phyloP scores from a whole-genome alignment of 1,284 basidiomycete species.

The Malassezia slooffiae region DNA sequence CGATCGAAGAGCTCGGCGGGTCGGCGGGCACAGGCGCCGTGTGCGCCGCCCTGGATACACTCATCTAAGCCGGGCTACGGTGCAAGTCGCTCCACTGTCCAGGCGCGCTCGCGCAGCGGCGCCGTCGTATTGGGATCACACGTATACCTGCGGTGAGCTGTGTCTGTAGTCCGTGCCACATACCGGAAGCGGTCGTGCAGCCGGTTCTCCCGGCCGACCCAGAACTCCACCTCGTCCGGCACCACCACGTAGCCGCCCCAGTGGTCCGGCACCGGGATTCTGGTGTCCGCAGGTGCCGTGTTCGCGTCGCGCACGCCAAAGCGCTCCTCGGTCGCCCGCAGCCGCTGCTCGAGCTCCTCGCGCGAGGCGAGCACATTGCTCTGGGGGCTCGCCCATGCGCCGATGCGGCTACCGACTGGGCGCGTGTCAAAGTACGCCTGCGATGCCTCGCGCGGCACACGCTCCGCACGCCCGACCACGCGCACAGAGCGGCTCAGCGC shows the following conservation, averaged over 20 bases:
- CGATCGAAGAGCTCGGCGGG: conserved; percentile 22
- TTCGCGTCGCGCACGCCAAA: conserved; percentile 52
- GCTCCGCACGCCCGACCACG: conserved; percentile 73
- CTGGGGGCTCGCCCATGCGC: conserved; percentile 87
- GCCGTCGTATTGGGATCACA: conserved; percentile 4
- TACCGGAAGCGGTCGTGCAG: conserved; percentile 41
- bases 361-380: conserved; percentile 66
- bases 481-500: conserved; percentile 72
- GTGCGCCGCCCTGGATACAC: conserved; percentile 19
- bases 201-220: conserved; percentile 37
- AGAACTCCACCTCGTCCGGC: conserved; percentile 60
- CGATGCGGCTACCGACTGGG: conserved; percentile 71
- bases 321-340: conserved; percentile 56
- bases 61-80: conserved; percentile 3
- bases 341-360: conserved; percentile 53
- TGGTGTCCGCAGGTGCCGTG: conserved; percentile 14
- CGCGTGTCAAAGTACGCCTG: conserved; percentile 73
- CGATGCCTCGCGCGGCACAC: conserved; percentile 60
- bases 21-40: conserved; percentile 13
- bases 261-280: conserved; percentile 59
- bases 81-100: conserved; percentile 11
- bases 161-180: conserved; percentile 3
- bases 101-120: conserved; percentile 2
- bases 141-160: too few relatives aligned
- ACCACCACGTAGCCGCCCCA: conserved; percentile 95